Percentiles rank a stretch among this genome's conserved stretches.
Evolutionary conservation across 2,329 filamentous ascomycete genomes (phyloP).

Genomic region (Teratosphaeria gauchensis): DNA sequence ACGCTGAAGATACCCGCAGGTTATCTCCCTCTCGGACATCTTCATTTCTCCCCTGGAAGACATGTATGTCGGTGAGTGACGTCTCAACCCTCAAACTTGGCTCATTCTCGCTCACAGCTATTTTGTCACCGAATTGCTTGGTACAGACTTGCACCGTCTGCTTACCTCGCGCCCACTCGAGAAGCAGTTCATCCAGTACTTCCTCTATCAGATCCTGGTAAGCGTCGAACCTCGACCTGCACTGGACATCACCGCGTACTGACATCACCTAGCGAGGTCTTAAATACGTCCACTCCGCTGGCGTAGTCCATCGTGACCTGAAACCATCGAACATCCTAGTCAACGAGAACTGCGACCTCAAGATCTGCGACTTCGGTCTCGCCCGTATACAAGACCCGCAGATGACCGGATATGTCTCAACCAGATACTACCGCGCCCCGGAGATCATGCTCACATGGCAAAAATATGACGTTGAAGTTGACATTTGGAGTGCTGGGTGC

Average conservation of each 20-base stretch:
- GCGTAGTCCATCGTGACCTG: conserved; percentile 92
- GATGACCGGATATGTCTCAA: conserved; percentile 99
- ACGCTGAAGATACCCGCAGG: conserved; percentile 34
- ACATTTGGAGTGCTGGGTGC: conserved; percentile 98
- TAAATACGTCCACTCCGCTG: conserved; percentile 98
- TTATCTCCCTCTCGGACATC: conserved; percentile 97
- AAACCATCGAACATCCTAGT: conserved; percentile 99
- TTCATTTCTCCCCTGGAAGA: conserved; percentile 99
- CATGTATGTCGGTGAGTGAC: conserved; percentile 54
- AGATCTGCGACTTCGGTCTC: conserved; percentile 98
- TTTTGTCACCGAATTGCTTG: conserved; percentile 94
- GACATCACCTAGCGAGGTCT: conserved; percentile 61
- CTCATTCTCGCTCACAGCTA: conserved; percentile 51
- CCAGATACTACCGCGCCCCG: conserved; percentile 93
- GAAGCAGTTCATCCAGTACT: conserved; percentile 99
- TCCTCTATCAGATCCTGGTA: conserved; percentile 97
- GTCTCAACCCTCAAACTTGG: conserved; percentile 16
- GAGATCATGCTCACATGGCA: conserved; percentile 99
- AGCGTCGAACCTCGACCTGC: conserved; percentile 22
- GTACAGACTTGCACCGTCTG: conserved; percentile 90
- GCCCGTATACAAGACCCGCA: conserved; percentile 97
- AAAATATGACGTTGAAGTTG: conserved; percentile 98
- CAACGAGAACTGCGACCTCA: conserved; percentile 98
- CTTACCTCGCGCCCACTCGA: conserved; percentile 91
- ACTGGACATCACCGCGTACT: neutral